Evolutionary conservation across 768 basidiomycete species (phyloP).

Genomic region (Ramaria sp.): DNA sequence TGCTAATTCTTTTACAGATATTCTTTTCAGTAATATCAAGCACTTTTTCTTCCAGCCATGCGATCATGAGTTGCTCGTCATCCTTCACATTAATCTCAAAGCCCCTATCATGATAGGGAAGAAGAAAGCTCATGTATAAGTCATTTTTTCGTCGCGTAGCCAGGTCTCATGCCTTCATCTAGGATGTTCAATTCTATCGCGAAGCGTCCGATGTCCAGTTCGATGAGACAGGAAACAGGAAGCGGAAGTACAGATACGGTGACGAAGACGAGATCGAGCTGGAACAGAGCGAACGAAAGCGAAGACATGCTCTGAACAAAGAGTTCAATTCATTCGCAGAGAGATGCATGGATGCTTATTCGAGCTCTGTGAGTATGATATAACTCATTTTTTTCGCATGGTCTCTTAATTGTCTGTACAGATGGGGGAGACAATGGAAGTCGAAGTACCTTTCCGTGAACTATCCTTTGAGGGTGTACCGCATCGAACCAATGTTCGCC

Average conservation of each 20-base stretch:
- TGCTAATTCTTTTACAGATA: slow-evolving; percentile 38
- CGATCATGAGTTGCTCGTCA: slow-evolving; percentile 88
- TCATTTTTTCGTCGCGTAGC: background rate
- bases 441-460: slow-evolving; percentile 96
- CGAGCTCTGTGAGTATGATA: slow-evolving; percentile 56
- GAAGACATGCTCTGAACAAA: slow-evolving; percentile 80
- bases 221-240: slow-evolving; percentile 98
- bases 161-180: slow-evolving; percentile 6
- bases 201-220: slow-evolving; percentile 97
- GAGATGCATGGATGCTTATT: slow-evolving; percentile 78
- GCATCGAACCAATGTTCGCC: slow-evolving; percentile 84
- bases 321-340: slow-evolving; percentile 92
- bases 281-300: slow-evolving; percentile 92
- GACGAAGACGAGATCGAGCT: slow-evolving; percentile 99
- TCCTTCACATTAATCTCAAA: slow-evolving; percentile 88
- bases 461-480: slow-evolving; percentile 96
- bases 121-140: slow-evolving; percentile 82
- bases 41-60: slow-evolving; percentile 99
- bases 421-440: slow-evolving; percentile 77
- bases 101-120: slow-evolving; percentile 98
- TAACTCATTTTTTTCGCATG: background rate
- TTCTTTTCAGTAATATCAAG: slow-evolving; percentile 94
- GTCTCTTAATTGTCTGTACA: slow-evolving; percentile 22
- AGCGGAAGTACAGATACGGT: slow-evolving; percentile 91
- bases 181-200: slow-evolving; percentile 98